These are phyloP conservation scores for Alternaria ventricosa DNA, from an alignment of 2,329 filamentous ascomycete genomes.

Conservation along the genomic window DNA sequence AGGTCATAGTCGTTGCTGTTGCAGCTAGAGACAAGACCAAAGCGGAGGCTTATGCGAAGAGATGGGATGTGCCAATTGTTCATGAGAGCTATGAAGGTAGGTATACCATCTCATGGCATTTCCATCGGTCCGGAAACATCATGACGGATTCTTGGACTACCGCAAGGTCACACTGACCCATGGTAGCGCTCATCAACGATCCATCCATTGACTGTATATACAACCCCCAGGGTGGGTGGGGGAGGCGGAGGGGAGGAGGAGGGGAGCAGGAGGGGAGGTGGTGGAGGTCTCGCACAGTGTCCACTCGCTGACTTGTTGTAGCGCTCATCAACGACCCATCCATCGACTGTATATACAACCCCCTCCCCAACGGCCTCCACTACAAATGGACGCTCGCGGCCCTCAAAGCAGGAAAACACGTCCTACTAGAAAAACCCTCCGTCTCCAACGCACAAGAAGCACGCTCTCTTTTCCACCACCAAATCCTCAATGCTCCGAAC, in stretches of 20 bases:
- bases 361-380: conserved; percentile 55
- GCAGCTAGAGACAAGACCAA: conserved; percentile 58
- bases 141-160: no score
- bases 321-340: conserved; percentile 49
- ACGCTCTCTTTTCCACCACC: conserved; percentile 47
- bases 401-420: conserved; percentile 53
- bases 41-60: conserved; percentile 59
- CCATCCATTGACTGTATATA: conserved; percentile 52
- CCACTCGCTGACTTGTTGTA: no score
- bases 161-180: not conserved
- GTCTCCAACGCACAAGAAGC: conserved; percentile 53
- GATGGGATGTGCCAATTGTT: conserved; percentile 59
- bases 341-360: conserved; percentile 54
- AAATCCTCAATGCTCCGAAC: conserved; percentile 42
- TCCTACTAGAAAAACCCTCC: conserved; percentile 57
- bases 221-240: no score
- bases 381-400: conserved; percentile 52
- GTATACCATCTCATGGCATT: no score
- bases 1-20: conserved; percentile 61
- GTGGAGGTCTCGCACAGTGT: no score
- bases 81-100: conserved; percentile 59
- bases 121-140: no score
- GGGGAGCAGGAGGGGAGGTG: no score
- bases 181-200: conserved; percentile 48
- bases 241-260: no score